phyloP scores from a whole-genome alignment of 306 rosid species.

The Pyrus communis region DNA sequence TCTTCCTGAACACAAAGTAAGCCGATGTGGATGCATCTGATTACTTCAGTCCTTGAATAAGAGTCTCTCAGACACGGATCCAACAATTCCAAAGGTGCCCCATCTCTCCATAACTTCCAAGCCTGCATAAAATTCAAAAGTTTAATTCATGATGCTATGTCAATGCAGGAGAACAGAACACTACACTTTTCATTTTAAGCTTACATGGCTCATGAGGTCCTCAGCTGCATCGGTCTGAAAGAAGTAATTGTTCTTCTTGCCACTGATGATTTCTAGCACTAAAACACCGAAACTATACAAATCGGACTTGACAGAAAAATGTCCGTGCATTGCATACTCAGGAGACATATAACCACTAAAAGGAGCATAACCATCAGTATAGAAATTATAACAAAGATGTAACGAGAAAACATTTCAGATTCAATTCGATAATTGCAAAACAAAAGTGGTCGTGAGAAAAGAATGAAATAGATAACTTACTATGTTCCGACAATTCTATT shows the following conservation, averaged over 20 bases:
- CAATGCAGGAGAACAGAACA: not conserved
- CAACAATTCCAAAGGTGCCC: slow-evolving; percentile 15
- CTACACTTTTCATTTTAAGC: not conserved
- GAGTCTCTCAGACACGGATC: slow-evolving; percentile 24
- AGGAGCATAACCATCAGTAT: no score
- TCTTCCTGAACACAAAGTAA: slow-evolving; percentile 44
- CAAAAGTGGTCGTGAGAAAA: no score
- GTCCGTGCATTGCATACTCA: slow-evolving; percentile 1
- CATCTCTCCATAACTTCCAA: slow-evolving; percentile 36
- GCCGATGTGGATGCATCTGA: slow-evolving; percentile 46
- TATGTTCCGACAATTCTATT: slow-evolving; percentile 6
- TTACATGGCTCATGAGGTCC: slow-evolving; percentile 2
- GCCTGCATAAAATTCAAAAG: slow-evolving; percentile 14
- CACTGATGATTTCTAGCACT: slow-evolving; percentile 17
- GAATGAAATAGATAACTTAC: not conserved
- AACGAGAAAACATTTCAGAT: no score
- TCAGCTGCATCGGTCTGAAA: not conserved
- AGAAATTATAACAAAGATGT: no score
- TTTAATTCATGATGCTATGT: not conserved
- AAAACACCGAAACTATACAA: slow-evolving; percentile 20
- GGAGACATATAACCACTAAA: slow-evolving; percentile 10
- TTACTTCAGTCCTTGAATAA: slow-evolving; percentile 20
- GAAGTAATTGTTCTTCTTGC: slow-evolving; percentile 11
- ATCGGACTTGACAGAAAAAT: slow-evolving; percentile 12
- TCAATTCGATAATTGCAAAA: no score